phyloP scores from a whole-genome alignment of 2,329 filamentous ascomycete genomes.

The Seiridium unicorne region DNA sequence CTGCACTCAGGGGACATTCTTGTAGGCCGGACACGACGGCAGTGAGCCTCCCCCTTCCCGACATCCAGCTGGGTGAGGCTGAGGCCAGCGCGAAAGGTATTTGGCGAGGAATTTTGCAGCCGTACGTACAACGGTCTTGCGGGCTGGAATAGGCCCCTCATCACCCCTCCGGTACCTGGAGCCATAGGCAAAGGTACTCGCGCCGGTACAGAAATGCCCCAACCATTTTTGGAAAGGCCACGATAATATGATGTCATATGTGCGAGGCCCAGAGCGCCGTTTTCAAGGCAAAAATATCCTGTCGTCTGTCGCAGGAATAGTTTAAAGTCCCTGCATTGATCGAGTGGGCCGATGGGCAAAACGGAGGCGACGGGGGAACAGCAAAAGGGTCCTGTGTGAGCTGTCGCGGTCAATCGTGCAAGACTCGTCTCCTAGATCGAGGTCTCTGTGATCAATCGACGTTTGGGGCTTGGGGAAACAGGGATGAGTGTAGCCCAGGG shows the following conservation, averaged over 20 bases:
- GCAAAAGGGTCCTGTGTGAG: constrained; percentile 1
- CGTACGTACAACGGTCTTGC: too few relatives aligned
- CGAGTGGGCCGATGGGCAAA: not conserved
- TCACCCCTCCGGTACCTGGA: not conserved
- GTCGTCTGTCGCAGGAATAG: not conserved
- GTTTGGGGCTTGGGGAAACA: not conserved
- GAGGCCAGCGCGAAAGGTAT: not conserved
- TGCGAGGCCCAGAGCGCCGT: not conserved
- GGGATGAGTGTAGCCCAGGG: not conserved
- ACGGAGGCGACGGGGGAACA: not conserved
- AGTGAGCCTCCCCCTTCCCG: too few relatives aligned
- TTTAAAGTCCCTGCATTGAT: constrained; percentile 2
- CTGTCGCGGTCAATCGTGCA: not conserved
- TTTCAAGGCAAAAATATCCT: not conserved
- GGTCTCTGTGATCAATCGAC: constrained; percentile 6
- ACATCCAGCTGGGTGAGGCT: not conserved
- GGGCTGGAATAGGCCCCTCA: not conserved
- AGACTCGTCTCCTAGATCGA: constrained; percentile 1
- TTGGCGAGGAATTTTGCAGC: not conserved
- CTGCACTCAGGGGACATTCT: too few relatives aligned
- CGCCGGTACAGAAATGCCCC: not conserved
- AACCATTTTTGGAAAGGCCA: not conserved
- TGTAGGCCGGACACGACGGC: too few relatives aligned
- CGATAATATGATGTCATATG: not conserved
- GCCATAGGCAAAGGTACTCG: not conserved